Evolutionary conservation across 495 filamentous ascomycete species (phyloP), one percentile per base, ranked within the genome.

Genomic region (Podospora anserina): DNA sequence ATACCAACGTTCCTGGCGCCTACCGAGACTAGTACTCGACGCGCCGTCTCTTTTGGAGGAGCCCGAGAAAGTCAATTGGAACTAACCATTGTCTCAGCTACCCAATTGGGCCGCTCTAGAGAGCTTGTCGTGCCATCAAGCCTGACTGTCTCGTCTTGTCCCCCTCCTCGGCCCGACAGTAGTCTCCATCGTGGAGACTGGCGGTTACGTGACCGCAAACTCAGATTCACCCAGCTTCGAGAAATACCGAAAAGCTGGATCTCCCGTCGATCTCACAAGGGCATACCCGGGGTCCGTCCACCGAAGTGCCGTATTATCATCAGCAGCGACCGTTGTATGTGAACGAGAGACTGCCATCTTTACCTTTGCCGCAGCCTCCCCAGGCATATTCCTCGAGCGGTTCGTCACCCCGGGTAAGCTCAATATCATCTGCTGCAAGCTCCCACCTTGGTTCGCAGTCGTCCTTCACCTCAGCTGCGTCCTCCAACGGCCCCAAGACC

Each of bases 231-330:
- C 23, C 34, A 63, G 56, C 61, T 76, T 71, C 56, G 62, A 70
- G 70, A 68, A 86, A 87, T 82, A 92, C 89, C 93, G 93, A 87
- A 91, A 97, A 96, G 86, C 94, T 97, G 94, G 94, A 96, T 93
- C 90, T 95, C 82, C 92, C 94, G 80, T 91, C 92, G 85, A 90
- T 94, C 75, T 90, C 92, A 78, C 91, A 93, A 86, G 88, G 92
- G 86, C 91, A 92, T 80, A 88, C 89, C 88, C 91, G 93, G 89
- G 92, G 90, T 85, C 86, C 88, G 82, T 34, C 27, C 61, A 85
- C 86, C 80, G 91, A 96, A 82, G 86, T 87, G 74, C 74, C 88
- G 79, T 93, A 88, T 82, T 92, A 91, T 82, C 89, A 89, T 82
- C 84, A 84, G 79, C 87, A 90, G 81, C 85, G 90, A 74, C 85